Conservation (phyloP, 805 yeast genomes). For the Candida wancherniae region DNA sequence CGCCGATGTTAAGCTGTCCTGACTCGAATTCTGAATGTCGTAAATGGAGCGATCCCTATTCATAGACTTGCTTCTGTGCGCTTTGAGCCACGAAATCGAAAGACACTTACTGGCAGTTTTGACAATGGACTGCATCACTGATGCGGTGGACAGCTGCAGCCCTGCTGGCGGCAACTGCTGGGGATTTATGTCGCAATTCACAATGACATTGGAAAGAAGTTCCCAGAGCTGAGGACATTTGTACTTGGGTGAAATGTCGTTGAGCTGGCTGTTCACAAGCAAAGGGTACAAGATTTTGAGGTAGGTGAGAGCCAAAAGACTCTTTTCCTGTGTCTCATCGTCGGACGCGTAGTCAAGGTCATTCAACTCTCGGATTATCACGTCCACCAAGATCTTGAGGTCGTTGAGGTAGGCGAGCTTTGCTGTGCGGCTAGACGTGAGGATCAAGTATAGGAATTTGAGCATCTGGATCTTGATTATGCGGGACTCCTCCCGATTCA, state of each 20-base stretch:
- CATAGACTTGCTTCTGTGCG: constrained; percentile 1
- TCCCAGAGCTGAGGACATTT: constrained; percentile 51
- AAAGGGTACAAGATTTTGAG: constrained; percentile 71
- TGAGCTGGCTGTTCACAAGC: constrained; percentile 58
- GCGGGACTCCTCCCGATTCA: constrained; percentile 72
- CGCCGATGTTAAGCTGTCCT: constrained; percentile 12
- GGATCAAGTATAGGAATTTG: constrained; percentile 69
- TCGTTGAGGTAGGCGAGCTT: constrained; percentile 80
- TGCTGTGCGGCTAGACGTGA: constrained; percentile 60
- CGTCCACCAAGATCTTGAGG: constrained; percentile 76
- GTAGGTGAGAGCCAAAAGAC: constrained; percentile 44
- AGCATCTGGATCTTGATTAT: constrained; percentile 73
- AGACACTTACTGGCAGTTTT: constrained; percentile 33
- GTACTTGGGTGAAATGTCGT: constrained; percentile 46
- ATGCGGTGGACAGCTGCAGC: neutral
- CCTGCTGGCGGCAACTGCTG: neutral
- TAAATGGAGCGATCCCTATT: neutral
- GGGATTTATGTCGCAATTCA: constrained; percentile 17
- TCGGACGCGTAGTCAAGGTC: constrained; percentile 49
- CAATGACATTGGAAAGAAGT: constrained; percentile 46
- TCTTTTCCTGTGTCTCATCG: constrained; percentile 55
- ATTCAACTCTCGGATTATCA: constrained; percentile 71
- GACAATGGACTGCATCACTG: constrained; percentile 15
- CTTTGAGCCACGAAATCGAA: constrained; percentile 31
- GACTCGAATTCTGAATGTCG: constrained; percentile 8